These are phyloP conservation scores for Cryptococcus sp. DNA, from an alignment of 1,284 basidiomycete genomes.

Conservation along the genomic window DNA sequence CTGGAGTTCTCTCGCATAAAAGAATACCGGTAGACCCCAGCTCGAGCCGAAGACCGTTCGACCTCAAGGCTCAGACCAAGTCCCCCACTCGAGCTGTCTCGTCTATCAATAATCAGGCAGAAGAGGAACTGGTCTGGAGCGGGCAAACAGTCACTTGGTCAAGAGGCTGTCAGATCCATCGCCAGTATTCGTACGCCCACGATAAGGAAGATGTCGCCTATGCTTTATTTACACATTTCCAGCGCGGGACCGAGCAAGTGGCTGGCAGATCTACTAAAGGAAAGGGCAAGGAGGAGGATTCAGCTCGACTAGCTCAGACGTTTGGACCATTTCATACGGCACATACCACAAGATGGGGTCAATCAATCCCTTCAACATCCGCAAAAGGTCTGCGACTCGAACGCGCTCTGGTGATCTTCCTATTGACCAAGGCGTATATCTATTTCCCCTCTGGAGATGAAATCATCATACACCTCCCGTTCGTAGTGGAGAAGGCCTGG, in stretches of 20 bases:
- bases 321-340: constrained; percentile 46
- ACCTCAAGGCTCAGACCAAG: constrained; percentile 1
- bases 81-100: background rate
- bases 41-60: constrained; percentile 1
- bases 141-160: constrained; percentile 63
- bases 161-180: constrained; percentile 63
- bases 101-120: constrained; percentile 17
- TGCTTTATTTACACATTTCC: constrained; percentile 70
- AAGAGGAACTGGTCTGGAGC: constrained; percentile 68
- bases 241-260: constrained; percentile 2
- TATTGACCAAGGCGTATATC: constrained; percentile 68
- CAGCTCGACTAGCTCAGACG: constrained; percentile 18
- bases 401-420: constrained; percentile 70
- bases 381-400: constrained; percentile 9
- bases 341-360: constrained; percentile 28
- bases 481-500: constrained; percentile 72
- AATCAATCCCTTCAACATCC: constrained; percentile 9
- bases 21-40: constrained; percentile 8
- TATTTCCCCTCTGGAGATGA: constrained; percentile 69
- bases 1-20: constrained; percentile 22
- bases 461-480: constrained; percentile 75
- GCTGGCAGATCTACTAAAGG: constrained; percentile 17
- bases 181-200: constrained; percentile 68
- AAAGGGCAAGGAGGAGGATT: constrained; percentile 17
- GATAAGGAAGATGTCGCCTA: constrained; percentile 68